A percentile compares a stretch with the other conserved stretches of the same genome.
Evolutionary conservation across 2,329 filamentous ascomycete genomes (phyloP).

Genomic region (Fusarium newnesense): DNA sequence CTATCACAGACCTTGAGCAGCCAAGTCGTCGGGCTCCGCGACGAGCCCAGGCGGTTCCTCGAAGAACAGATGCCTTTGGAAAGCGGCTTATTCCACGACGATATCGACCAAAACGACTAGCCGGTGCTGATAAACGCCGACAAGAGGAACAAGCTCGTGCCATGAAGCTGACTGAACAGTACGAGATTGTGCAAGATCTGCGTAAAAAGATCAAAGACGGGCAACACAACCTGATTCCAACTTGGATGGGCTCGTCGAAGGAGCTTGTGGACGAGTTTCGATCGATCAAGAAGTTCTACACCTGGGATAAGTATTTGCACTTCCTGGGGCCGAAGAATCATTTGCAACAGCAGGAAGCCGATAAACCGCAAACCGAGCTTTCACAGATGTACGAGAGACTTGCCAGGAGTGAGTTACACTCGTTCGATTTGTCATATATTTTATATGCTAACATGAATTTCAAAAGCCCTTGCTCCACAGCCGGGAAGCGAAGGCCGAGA

Average conservation of each 20-base stretch:
- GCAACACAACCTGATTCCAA: conserved; percentile 55
- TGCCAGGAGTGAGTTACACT: conserved; percentile 59
- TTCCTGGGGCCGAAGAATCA: conserved; percentile 58
- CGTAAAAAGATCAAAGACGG: conserved; percentile 55
- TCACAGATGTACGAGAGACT: conserved; percentile 67
- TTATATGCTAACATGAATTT: conserved; percentile 25
- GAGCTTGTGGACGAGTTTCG: conserved; percentile 72
- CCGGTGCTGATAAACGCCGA: conserved; percentile 56
- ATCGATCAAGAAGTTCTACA: conserved; percentile 71
- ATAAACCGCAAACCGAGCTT: conserved; percentile 56
- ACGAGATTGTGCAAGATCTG: conserved; percentile 56
- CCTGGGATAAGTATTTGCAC: conserved; percentile 72
- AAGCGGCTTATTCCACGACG: conserved; percentile 49
- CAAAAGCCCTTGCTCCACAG: conserved; percentile 49
- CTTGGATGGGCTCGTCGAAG: conserved; percentile 69
- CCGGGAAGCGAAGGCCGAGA: conserved; percentile 36
- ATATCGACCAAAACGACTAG: conserved; percentile 59
- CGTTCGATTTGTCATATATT: background rate
- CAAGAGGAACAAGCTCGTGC: conserved; percentile 57
- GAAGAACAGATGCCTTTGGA: conserved; percentile 15
- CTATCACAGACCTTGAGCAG: background rate
- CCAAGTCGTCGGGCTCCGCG: conserved; percentile 22
- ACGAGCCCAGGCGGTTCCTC: conserved; percentile 16
- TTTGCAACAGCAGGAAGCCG: conserved; percentile 30
- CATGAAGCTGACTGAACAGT: conserved; percentile 54